Evolutionary conservation across 176 grass and related monocot genomes (phyloP), one percentile per base, ranked within the genome.

Genomic region (Lolium multiflorum): DNA sequence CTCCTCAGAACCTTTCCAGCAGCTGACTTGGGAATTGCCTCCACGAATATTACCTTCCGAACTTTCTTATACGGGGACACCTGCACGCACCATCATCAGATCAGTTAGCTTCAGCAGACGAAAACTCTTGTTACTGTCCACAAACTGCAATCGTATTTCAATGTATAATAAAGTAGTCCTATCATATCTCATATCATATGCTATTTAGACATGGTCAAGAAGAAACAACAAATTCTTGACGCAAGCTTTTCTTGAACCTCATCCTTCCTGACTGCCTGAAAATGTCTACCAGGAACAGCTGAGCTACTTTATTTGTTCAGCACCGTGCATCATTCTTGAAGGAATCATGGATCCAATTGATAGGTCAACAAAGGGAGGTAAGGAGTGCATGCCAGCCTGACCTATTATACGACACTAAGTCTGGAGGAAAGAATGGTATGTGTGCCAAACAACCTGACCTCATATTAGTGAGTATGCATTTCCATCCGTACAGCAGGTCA

Each of bases 41-140:
- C 81, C 81, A 98, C 90, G 79, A 98, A 98, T 57, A 94, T 68
- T 43, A 98, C 96, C 87, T 90, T 92, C 57, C 96, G 92, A 35
- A 96, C 90, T 85, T 94, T 95, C 88, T 98, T 98, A 63, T 94
- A 96, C 52, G 93, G 79, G 60, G 93, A 87, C 81, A 98, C 96
- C 96, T 98, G 64, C 74, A 79, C 72, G 8, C 54, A 66, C 11
- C 72, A 60, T 64, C 66, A 25, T 44, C 24, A 58, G 22, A 55
- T 17, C 26, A 91, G 11, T 66, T 52, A 69, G 20, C 6, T 59
- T 83, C 8, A 82, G 17, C 20, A 37, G 50, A 55, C 35, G 24
- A 7, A 54, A 55, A 55, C 9, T 20, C 8, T 20, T 11, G 28
- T 76, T 11, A 76, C 25, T 18, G 49, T 55, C 74, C 28, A 76